Conservation (phyloP, 2,329 filamentous ascomycete genomes). For the Alternaria panax region DNA sequence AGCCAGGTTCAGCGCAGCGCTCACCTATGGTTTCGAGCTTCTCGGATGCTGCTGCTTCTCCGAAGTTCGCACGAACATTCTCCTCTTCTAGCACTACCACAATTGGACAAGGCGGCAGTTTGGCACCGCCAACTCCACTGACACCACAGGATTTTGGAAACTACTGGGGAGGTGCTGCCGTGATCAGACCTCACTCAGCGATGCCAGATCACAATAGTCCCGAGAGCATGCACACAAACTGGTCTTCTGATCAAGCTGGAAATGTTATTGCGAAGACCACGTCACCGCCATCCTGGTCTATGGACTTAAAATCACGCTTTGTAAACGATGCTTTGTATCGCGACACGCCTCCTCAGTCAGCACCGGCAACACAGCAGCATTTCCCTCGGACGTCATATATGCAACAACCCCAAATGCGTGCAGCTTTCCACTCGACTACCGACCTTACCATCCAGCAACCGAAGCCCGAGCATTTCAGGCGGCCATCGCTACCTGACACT, state of each 20-base stretch:
- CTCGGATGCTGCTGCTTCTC: slow-evolving; percentile 57
- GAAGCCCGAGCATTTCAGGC: slow-evolving; percentile 47
- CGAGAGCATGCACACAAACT: slow-evolving; percentile 46
- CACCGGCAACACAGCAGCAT: slow-evolving; percentile 57
- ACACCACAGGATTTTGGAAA: slow-evolving; percentile 53
- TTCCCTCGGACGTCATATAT: slow-evolving; percentile 52
- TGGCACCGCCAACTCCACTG: slow-evolving; percentile 58
- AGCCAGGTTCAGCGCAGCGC: slow-evolving; percentile 55
- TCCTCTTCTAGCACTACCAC: slow-evolving; percentile 48
- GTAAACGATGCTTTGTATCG: slow-evolving; percentile 48
- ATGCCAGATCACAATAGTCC: slow-evolving; percentile 51
- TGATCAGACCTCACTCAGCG: slow-evolving; percentile 37
- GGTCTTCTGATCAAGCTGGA: slow-evolving; percentile 48
- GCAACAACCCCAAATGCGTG: slow-evolving; percentile 43
- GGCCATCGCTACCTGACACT: slow-evolving; percentile 47
- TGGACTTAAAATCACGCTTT: slow-evolving; percentile 43
- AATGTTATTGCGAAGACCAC: slow-evolving; percentile 45
- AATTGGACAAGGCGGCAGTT: slow-evolving; percentile 47
- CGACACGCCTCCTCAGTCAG: slow-evolving; percentile 60
- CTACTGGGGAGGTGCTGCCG: slow-evolving; percentile 51
- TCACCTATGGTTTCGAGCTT: slow-evolving; percentile 58
- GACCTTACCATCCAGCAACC: slow-evolving; percentile 46
- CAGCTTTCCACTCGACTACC: slow-evolving; percentile 45
- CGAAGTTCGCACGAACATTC: slow-evolving; percentile 53
- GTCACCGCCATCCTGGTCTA: slow-evolving; percentile 58